Conservation (phyloP, 257 asterid genomes). For the Nicotiana undulata region DNA sequence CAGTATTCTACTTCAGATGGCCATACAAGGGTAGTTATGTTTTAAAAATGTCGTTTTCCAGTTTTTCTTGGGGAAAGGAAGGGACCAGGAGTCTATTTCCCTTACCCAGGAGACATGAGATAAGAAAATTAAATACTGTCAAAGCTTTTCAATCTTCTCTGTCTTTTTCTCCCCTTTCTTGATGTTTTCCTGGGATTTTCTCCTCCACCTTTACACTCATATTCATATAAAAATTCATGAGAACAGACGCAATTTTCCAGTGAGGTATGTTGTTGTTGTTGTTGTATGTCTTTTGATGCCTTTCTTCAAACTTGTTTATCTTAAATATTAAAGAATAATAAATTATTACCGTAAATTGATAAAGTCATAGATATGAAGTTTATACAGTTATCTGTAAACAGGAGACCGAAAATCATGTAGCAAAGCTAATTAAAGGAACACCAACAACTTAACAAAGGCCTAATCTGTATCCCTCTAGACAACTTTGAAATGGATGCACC, state of each 20-base stretch:
- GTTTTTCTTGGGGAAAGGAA: neutral
- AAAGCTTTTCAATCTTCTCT: neutral
- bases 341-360: neutral
- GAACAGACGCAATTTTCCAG: neutral
- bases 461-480: neutral
- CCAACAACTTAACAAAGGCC: neutral
- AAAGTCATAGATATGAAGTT: neutral
- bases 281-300: neutral
- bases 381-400: neutral
- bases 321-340: neutral
- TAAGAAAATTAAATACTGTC: neutral
- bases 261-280: no score
- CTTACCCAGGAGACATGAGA: neutral
- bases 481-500: neutral
- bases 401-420: neutral
- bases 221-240: neutral
- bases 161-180: neutral
- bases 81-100: neutral
- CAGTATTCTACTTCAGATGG: neutral
- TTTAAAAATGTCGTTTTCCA: neutral
- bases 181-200: neutral
- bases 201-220: neutral
- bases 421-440: neutral
- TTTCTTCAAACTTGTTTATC: neutral
- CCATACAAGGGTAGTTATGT: neutral